phyloP scores from a whole-genome alignment of 371 early-diverging fungal genomes.

The Mortierella sp. region DNA sequence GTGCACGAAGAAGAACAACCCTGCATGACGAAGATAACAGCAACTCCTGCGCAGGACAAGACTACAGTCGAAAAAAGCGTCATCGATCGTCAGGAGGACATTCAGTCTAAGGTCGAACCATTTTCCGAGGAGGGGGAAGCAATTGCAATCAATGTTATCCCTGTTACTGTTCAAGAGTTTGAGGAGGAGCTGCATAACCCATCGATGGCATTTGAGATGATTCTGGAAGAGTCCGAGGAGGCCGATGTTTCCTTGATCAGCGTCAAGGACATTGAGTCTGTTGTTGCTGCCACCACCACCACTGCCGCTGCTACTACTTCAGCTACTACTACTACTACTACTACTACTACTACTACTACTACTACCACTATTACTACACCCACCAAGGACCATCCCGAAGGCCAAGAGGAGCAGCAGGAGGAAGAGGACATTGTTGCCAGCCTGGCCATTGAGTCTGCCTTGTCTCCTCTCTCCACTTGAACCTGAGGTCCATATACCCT shows the following conservation, averaged over 20 bases:
- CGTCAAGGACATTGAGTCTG: not conserved
- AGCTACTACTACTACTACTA: not conserved
- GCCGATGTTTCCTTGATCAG: not conserved
- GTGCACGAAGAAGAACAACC: not conserved
- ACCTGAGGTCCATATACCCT: conserved; percentile 4
- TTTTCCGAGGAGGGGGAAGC: not conserved
- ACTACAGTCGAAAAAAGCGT: not conserved
- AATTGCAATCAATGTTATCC: not conserved
- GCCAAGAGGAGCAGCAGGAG: not conserved
- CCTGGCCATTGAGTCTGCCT: not conserved
- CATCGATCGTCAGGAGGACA: conserved; percentile 7
- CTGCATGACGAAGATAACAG: not conserved
- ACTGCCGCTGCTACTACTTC: not conserved
- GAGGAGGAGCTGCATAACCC: not conserved
- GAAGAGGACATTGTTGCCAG: conserved; percentile 9
- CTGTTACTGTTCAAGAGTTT: not conserved
- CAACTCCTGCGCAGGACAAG: not conserved
- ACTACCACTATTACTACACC: not conserved
- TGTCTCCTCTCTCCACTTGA: not conserved
- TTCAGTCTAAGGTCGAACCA: not conserved
- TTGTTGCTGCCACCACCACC: not conserved
- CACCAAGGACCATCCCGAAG: not conserved
- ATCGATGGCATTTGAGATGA: conserved; percentile 24
- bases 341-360: not conserved
- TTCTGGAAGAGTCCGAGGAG: conserved; percentile 37